phyloP scores from a whole-genome alignment of 331 rosid species.

The Phaseolus coccineus region DNA sequence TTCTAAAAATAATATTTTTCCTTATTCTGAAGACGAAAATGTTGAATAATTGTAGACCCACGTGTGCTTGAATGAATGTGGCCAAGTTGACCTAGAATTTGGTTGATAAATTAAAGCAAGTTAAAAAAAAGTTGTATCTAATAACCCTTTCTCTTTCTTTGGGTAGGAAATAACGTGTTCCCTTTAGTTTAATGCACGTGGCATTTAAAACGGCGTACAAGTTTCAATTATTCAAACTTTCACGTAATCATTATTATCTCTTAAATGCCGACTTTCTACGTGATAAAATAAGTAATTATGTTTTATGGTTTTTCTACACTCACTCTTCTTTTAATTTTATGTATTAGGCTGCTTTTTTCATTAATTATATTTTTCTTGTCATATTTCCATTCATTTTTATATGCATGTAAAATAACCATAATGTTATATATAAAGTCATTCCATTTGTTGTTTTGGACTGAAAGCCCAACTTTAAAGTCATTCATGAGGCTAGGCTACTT shows the following conservation, averaged over 20 bases:
- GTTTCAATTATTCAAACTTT: slow-evolving; percentile 10
- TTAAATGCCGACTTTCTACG: not conserved
- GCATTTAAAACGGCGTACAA: slow-evolving; percentile 4
- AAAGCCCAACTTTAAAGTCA: not conserved
- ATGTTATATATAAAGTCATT: not conserved
- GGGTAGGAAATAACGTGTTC: not conserved
- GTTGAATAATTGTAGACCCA: slow-evolving; percentile 4
- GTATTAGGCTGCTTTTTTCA: not conserved
- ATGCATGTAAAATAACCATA: not conserved
- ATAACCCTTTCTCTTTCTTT: not conserved
- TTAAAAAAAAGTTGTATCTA: slow-evolving; percentile 27
- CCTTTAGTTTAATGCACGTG: slow-evolving; percentile 22
- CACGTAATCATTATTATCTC: slow-evolving; percentile 34
- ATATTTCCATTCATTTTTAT: not conserved
- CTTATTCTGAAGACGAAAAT: not conserved
- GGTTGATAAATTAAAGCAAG: slow-evolving; percentile 12
- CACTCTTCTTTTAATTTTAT: not conserved
- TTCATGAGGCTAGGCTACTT: no score
- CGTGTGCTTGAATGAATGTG: slow-evolving; percentile 31
- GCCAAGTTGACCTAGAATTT: slow-evolving; percentile 4
- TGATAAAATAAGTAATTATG: not conserved
- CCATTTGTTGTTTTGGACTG: not conserved
- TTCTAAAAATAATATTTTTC: not conserved
- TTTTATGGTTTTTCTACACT: not conserved
- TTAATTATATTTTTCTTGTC: not conserved